These are phyloP conservation scores for Aureobasidium lini DNA, from an alignment of 2,329 filamentous ascomycete genomes.

Conservation along the genomic window DNA sequence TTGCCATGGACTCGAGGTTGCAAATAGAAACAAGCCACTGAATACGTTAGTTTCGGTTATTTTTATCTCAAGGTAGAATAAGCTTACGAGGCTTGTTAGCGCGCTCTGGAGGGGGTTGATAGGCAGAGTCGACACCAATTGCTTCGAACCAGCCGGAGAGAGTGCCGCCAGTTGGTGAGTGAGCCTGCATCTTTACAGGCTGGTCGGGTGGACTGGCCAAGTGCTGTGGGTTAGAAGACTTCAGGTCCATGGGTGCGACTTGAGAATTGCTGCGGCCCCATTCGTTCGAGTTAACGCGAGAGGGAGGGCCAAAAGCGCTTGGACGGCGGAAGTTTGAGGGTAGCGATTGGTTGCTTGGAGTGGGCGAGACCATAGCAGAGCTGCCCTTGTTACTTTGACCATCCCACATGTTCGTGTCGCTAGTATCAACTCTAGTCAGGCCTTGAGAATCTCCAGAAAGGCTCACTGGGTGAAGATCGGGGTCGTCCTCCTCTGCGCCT, in stretches of 20 bases:
- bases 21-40: conserved; percentile 84
- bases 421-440: conserved; percentile 44
- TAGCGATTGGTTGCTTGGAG: conserved; percentile 40
- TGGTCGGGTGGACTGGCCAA: conserved; percentile 43
- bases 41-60: conserved; percentile 16
- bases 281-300: conserved; percentile 40
- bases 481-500: conserved; percentile 71
- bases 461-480: conserved; percentile 68
- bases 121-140: conserved; percentile 78
- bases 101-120: conserved; percentile 69
- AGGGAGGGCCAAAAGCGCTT: conserved; percentile 35
- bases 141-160: conserved; percentile 84
- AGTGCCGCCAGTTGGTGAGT: conserved; percentile 54
- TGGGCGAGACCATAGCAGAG: conserved; percentile 47
- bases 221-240: conserved; percentile 30
- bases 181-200: conserved; percentile 47
- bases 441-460: conserved; percentile 61
- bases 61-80: conserved; percentile 11
- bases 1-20: conserved; percentile 47
- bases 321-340: conserved; percentile 40
- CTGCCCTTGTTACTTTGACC: conserved; percentile 47
- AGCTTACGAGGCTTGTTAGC: conserved; percentile 57
- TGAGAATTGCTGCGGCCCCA: conserved; percentile 44
- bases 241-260: conserved; percentile 44
- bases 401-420: conserved; percentile 44